Conservation (phyloP, 441 rosid species). For the Pelargonium citronellum region DNA sequence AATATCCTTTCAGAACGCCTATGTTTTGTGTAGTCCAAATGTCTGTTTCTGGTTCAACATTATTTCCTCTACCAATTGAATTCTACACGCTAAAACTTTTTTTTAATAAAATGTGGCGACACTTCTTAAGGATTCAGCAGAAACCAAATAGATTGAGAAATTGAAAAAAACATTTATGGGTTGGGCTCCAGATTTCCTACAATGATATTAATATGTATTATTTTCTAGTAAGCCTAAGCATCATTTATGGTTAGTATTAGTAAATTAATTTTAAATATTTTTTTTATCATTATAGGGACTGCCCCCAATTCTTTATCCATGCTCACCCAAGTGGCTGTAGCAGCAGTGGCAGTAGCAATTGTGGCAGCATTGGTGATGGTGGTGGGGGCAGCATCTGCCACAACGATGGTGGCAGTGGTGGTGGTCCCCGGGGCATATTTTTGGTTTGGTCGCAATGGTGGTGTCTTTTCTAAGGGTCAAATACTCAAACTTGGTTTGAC, state of each 20-base stretch:
- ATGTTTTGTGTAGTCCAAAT: background rate
- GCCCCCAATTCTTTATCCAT: slow-evolving; percentile 73
- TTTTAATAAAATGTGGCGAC: too few relatives aligned
- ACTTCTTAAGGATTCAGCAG: too few relatives aligned
- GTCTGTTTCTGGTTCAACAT: slow-evolving; percentile 1
- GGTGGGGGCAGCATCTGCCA: slow-evolving; percentile 53
- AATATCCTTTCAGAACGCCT: too few relatives aligned
- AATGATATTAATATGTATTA: background rate
- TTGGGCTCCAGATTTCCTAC: background rate
- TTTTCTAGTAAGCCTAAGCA: background rate
- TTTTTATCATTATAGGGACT: slow-evolving; percentile 77
- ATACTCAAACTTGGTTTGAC: slow-evolving; percentile 56
- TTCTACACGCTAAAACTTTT: background rate
- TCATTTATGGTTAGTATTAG: slow-evolving; percentile 9
- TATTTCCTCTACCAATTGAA: background rate
- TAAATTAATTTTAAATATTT: slow-evolving; percentile 43
- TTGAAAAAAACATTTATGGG: background rate
- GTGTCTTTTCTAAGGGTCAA: slow-evolving; percentile 58
- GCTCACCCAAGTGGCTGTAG: slow-evolving; percentile 76
- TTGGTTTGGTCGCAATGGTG: slow-evolving; percentile 72
- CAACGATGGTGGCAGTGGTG: slow-evolving; percentile 56
- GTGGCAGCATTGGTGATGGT: slow-evolving; percentile 68
- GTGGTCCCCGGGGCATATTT: slow-evolving; percentile 70
- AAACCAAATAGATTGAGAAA: background rate
- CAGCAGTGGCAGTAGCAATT: slow-evolving; percentile 62